phyloP scores from a whole-genome alignment of 139 green algal species.

The Edaphochlamys debaryana region DNA sequence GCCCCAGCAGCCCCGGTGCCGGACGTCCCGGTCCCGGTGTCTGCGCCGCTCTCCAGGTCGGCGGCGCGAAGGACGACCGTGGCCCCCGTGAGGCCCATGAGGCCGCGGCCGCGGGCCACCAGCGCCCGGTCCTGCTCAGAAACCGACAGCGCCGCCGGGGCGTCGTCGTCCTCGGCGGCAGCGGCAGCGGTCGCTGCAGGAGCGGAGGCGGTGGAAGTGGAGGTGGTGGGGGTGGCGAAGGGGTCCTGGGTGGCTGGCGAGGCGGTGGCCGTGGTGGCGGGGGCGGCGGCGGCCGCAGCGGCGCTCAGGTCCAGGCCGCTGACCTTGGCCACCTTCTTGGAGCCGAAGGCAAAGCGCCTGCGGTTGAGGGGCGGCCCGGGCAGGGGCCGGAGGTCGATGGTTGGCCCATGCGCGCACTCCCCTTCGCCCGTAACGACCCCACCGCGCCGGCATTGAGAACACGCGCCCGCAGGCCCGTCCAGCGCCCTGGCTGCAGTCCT shows the following conservation, averaged over 20 bases:
- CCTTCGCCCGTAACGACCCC: no score
- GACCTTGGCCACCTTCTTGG: slow-evolving; percentile 53
- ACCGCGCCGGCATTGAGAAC: no score
- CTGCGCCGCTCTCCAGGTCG: no score
- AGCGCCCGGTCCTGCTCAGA: slow-evolving; percentile 46
- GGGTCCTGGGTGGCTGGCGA: no score
- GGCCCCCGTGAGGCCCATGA: slow-evolving; percentile 29
- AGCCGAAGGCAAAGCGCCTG: slow-evolving; percentile 76
- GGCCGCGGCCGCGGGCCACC: slow-evolving; percentile 47
- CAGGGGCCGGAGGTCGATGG: no score
- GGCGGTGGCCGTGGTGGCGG: neutral
- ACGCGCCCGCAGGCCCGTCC: no score
- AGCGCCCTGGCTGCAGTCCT: no score
- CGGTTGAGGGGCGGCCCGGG: no score
- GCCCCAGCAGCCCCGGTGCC: neutral
- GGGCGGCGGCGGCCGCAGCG: neutral
- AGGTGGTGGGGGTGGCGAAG: no score
- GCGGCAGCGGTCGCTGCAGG: neutral
- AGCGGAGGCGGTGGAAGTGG: neutral
- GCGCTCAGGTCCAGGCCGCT: slow-evolving; percentile 21
- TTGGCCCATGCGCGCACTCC: no score
- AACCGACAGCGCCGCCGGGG: neutral
- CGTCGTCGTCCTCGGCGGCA: neutral
- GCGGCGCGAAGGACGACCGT: neutral
- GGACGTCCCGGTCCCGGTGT: no score